phyloP scores from a whole-genome alignment of 176 grass and related monocot genomes.

The Dendrocalamus sinicus region DNA sequence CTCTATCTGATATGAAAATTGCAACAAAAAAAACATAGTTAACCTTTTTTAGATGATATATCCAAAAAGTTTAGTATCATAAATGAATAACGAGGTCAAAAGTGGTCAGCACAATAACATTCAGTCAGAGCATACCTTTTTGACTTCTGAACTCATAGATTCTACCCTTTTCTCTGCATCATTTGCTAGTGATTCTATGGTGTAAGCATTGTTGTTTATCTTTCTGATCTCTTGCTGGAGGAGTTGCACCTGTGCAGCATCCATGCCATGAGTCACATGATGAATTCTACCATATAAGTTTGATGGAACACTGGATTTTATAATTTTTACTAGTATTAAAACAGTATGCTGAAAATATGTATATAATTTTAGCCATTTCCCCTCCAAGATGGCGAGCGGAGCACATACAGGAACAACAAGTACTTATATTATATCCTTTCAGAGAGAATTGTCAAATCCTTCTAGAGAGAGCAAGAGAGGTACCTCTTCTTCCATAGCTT shows the following conservation, averaged over 20 bases:
- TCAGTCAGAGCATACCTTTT: constrained; percentile 54
- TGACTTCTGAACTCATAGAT: constrained; percentile 61
- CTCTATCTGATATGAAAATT: constrained; percentile 65
- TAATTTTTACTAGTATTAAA: constrained; percentile 24
- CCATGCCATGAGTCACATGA: constrained; percentile 41
- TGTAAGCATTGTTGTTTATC: constrained; percentile 57
- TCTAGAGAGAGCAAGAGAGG: constrained; percentile 24
- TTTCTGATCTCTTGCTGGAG: constrained; percentile 61
- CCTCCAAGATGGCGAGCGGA: background rate
- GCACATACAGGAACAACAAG: constrained; percentile 16
- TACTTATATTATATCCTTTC: background rate
- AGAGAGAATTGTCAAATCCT: background rate
- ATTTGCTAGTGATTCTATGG: constrained; percentile 57
- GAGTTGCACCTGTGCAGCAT: constrained; percentile 55
- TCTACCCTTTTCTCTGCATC: constrained; percentile 67
- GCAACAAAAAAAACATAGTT: constrained; percentile 12
- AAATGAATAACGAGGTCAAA: constrained; percentile 24
- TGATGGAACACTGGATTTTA: constrained; percentile 14
- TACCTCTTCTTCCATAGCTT: constrained; percentile 76
- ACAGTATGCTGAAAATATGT: background rate
- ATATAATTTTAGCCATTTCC: background rate
- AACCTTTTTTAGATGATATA: constrained; percentile 21
- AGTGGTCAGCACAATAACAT: constrained; percentile 22
- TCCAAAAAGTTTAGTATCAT: constrained; percentile 23
- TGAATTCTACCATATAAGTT: constrained; percentile 16